phyloP scores from a whole-genome alignment of 768 basidiomycete species.

The Tephrocybe rancida region DNA sequence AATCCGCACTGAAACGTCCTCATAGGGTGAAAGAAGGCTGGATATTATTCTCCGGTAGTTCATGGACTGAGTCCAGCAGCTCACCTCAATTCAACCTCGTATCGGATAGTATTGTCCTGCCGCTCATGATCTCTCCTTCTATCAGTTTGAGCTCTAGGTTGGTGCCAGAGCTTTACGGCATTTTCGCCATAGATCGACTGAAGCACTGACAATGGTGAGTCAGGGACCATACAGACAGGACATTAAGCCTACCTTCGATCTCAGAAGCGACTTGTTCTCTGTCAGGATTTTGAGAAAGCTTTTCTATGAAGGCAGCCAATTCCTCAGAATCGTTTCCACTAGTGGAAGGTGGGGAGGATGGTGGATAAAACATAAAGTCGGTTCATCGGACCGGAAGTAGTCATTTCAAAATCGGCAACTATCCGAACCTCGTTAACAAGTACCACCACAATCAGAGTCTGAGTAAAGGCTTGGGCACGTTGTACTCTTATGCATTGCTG shows the following conservation, averaged over 20 bases:
- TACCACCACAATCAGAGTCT: no score
- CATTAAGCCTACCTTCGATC: slow-evolving; percentile 40
- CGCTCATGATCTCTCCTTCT: slow-evolving; percentile 11
- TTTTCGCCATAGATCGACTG: slow-evolving; percentile 82
- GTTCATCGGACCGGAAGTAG: slow-evolving; percentile 4
- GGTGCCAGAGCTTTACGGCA: slow-evolving; percentile 61
- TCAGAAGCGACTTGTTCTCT: slow-evolving; percentile 46
- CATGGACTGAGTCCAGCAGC: slow-evolving; percentile 22
- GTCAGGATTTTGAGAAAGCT: slow-evolving; percentile 36
- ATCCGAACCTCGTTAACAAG: no score
- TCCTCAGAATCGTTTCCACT: slow-evolving; percentile 26
- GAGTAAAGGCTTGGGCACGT: no score
- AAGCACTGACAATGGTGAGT: slow-evolving; percentile 48
- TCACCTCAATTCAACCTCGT: slow-evolving; percentile 67
- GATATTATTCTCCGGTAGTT: slow-evolving; percentile 24
- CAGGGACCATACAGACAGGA: neutral
- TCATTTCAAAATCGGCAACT: no score
- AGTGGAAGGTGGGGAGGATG: slow-evolving; percentile 16
- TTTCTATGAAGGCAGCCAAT: slow-evolving; percentile 34
- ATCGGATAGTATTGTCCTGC: slow-evolving; percentile 52
- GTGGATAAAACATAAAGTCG: slow-evolving; percentile 20
- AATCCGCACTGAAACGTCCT: slow-evolving; percentile 51
- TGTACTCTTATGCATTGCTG: no score
- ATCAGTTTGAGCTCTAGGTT: slow-evolving; percentile 27
- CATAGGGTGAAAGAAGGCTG: slow-evolving; percentile 58